Evolutionary conservation across 2,329 filamentous ascomycete genomes (phyloP).

Genomic region (Cyphellophora europaea): DNA sequence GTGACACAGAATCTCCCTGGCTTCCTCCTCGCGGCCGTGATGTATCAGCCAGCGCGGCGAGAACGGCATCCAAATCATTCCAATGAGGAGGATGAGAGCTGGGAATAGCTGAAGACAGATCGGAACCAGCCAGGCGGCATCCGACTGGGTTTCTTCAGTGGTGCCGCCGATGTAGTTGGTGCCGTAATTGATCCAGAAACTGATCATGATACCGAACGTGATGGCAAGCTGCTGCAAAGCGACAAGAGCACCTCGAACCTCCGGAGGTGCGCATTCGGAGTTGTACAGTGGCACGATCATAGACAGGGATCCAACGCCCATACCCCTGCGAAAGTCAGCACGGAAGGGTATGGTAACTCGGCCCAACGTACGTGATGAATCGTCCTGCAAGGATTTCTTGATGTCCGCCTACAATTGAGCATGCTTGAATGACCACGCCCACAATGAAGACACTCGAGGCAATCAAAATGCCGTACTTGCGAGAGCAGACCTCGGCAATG

Average conservation of each 20-base stretch:
- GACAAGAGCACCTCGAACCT: conserved; percentile 31
- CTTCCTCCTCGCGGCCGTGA: conserved; percentile 55
- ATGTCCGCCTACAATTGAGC: too few species aligned
- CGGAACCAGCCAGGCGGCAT: conserved; percentile 55
- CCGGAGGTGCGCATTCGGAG: conserved; percentile 24
- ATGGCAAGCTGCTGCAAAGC: conserved; percentile 33
- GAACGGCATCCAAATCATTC: conserved; percentile 71
- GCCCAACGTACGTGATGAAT: background rate
- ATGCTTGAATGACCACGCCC: background rate
- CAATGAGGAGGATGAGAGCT: conserved; percentile 54
- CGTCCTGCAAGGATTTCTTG: background rate
- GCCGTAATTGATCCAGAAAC: conserved; percentile 34
- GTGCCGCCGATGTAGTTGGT: conserved; percentile 6
- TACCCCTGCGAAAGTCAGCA: conserved; percentile 30
- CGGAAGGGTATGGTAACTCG: conserved; percentile 24
- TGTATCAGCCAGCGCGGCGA: conserved; percentile 68
- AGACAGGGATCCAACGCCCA: conserved; percentile 31
- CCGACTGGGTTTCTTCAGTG: background rate
- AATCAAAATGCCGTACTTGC: background rate
- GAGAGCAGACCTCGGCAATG: background rate
- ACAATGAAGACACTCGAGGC: background rate
- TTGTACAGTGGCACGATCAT: conserved; percentile 20
- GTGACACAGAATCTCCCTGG: background rate
- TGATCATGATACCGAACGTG: conserved; percentile 32
- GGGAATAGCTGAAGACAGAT: conserved; percentile 63